Conservation (phyloP, 2,329 filamentous ascomycete genomes). For the Trichoderma sp. region DNA sequence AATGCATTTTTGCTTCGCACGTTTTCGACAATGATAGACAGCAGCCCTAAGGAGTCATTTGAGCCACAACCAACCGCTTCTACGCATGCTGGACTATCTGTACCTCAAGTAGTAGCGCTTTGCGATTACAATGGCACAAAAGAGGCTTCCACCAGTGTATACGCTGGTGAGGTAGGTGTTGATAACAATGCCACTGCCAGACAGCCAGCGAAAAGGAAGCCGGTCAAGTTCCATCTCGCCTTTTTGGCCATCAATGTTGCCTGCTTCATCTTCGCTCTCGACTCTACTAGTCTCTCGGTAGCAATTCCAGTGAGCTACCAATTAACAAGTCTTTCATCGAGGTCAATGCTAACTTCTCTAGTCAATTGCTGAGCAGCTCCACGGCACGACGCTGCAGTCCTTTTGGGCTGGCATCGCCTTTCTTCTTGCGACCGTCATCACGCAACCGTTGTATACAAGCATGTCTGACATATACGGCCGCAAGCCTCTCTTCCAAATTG, state of each 20-base stretch:
- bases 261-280: background rate
- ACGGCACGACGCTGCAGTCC: conserved; percentile 59
- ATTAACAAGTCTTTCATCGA: background rate
- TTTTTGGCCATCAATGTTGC: background rate
- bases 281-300: background rate
- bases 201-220: background rate
- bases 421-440: conserved; percentile 63
- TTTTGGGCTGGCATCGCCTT: conserved; percentile 74
- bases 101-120: background rate
- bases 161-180: background rate
- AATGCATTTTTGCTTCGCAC: background rate
- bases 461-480: conserved; percentile 41
- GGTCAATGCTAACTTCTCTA: conserved; percentile 11
- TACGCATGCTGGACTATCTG: background rate
- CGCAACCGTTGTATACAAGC: conserved; percentile 49
- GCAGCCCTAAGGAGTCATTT: background rate
- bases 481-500: conserved; percentile 35
- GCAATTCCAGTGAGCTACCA: background rate
- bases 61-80: background rate
- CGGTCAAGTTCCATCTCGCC: background rate
- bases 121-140: background rate
- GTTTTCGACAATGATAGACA: background rate
- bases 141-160: background rate
- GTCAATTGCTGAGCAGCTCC: conserved; percentile 51
- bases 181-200: background rate